phyloP scores from a whole-genome alignment of 2,329 filamentous ascomycete genomes.

The Neofusicoccum cordaticola region DNA sequence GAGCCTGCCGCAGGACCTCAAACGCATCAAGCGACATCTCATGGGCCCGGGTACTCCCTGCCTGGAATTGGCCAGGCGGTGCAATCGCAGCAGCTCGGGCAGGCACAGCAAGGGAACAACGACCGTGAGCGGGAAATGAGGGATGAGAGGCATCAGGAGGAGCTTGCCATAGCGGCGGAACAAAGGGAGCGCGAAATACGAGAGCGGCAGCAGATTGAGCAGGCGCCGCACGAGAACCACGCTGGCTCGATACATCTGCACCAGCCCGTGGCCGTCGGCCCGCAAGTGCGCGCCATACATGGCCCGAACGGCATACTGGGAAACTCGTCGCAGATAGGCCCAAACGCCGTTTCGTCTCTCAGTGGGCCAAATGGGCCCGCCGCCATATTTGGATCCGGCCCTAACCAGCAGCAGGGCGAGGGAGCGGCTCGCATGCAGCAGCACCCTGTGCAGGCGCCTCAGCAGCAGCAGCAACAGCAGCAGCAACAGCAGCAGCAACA shows the following conservation, averaged over 20 bases:
- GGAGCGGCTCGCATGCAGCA: constrained; percentile 56
- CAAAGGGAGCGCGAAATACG: constrained; percentile 59
- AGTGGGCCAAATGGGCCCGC: constrained; percentile 59
- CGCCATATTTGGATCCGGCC: constrained; percentile 68
- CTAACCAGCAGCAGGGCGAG: constrained; percentile 59
- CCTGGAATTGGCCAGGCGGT: constrained; percentile 46
- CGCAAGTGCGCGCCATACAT: constrained; percentile 75
- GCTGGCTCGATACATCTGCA: constrained; percentile 87
- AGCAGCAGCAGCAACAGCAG: constrained; percentile 43
- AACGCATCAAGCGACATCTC: constrained; percentile 30
- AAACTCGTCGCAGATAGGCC: constrained; percentile 53
- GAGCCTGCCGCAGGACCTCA: constrained; percentile 35
- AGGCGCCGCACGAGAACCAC: constrained; percentile 78
- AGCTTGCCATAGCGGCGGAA: constrained; percentile 35
- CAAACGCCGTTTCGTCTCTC: constrained; percentile 51
- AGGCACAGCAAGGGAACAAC: constrained; percentile 31
- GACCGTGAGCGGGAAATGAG: constrained; percentile 50
- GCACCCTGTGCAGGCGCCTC: constrained; percentile 55
- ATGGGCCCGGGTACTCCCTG: constrained; percentile 42
- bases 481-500: constrained; percentile 51
- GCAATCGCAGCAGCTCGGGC: constrained; percentile 35
- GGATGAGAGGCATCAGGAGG: constrained; percentile 45
- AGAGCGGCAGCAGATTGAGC: constrained; percentile 66
- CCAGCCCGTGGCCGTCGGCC: constrained; percentile 80
- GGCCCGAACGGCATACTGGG: constrained; percentile 82